These are phyloP conservation scores for Sisymbrium altissimum DNA, from an alignment of 345 rosid species.

Conservation along the genomic window DNA sequence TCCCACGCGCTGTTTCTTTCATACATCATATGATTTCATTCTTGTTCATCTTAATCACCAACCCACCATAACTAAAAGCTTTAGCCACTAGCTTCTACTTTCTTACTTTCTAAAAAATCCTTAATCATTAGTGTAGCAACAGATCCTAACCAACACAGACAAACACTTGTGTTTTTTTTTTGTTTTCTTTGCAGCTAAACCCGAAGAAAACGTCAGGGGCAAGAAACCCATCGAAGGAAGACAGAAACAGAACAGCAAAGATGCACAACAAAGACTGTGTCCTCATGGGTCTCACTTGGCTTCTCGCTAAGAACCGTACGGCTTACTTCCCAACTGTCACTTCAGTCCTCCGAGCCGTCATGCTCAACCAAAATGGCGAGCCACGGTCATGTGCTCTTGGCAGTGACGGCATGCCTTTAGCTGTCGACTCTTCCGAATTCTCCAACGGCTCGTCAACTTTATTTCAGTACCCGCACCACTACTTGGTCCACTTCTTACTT, in stretches of 20 bases:
- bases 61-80: conserved; percentile 17
- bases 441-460: conserved; percentile 39
- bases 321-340: conserved; percentile 83
- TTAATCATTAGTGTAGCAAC: background rate
- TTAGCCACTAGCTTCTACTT: conserved; percentile 15
- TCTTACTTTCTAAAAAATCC: background rate
- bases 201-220: conserved; percentile 44
- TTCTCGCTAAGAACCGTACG: conserved; percentile 68
- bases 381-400: conserved; percentile 72
- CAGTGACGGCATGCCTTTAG: conserved; percentile 86
- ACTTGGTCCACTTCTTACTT: conserved; percentile 15
- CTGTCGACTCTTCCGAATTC: conserved; percentile 74
- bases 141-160: background rate
- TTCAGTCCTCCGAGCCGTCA: conserved; percentile 71
- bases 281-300: conserved; percentile 97
- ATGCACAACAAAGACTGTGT: conserved; percentile 89
- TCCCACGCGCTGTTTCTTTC: conserved; percentile 3
- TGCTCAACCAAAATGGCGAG: conserved; percentile 50
- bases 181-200: conserved; percentile 47
- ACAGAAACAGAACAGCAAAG: conserved; percentile 61
- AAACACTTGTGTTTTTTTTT: background rate
- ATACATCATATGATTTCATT: conserved; percentile 10
- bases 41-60: conserved; percentile 21
- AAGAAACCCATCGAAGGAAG: conserved; percentile 48
- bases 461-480: background rate